Evolutionary conservation across 257 asterid genomes (phyloP).

Genomic region (Ophiorrhiza pumila): DNA sequence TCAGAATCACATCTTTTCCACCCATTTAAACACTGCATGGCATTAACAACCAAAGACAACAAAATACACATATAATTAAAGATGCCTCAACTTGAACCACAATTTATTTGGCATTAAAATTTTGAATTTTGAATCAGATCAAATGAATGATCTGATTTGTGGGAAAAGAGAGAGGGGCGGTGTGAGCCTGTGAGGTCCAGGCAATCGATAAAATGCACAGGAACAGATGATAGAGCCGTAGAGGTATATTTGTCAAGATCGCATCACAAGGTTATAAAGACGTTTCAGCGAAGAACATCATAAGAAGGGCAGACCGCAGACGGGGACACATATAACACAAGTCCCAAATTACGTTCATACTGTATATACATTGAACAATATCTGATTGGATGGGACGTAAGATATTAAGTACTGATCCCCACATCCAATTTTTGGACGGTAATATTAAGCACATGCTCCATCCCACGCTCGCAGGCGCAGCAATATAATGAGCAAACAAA

Average conservation of each 20-base stretch:
- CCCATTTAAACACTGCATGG: too few species aligned
- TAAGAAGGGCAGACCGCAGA: neutral
- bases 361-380: conserved; percentile 11
- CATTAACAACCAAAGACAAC: too few species aligned
- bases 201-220: neutral
- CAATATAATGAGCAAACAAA: too few species aligned
- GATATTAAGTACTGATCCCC: conserved; percentile 6
- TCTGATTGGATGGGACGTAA: neutral
- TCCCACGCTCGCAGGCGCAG: too few species aligned
- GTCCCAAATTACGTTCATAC: neutral
- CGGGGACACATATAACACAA: neutral
- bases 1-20: too few species aligned
- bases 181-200: too few species aligned
- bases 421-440: neutral
- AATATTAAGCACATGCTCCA: neutral
- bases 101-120: too few species aligned
- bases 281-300: neutral
- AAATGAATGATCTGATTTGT: too few species aligned
- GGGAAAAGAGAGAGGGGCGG: too few species aligned
- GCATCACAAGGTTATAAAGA: neutral
- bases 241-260: conserved; percentile 3
- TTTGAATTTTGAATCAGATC: too few species aligned
- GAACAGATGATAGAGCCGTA: neutral
- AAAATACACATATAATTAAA: too few species aligned
- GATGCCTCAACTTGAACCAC: too few species aligned